Evolutionary conservation across 768 basidiomycete species (phyloP).

Genomic region (Rhodotorula sphaerocarpa): DNA sequence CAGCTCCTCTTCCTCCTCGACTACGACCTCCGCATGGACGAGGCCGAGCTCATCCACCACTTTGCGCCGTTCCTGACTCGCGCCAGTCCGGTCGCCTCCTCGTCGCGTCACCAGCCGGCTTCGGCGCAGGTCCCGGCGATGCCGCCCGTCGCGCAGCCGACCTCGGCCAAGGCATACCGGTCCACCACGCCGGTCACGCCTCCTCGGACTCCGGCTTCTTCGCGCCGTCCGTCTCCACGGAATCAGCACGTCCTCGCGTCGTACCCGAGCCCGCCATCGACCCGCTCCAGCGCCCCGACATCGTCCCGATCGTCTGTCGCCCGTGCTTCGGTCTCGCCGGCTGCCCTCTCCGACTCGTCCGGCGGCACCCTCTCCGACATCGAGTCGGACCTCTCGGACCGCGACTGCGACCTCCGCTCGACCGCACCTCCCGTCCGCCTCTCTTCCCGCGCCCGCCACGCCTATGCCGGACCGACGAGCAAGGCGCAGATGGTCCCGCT

Average conservation of each 20-base stretch:
- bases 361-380: slow-evolving; percentile 30
- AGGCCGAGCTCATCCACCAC: slow-evolving; percentile 59
- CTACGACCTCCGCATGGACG: slow-evolving; percentile 83
- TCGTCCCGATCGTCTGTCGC: background rate
- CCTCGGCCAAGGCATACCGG: too few species aligned
- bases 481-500: background rate
- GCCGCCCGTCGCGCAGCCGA: slow-evolving; percentile 1
- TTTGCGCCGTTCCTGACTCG: slow-evolving; percentile 53
- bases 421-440: background rate
- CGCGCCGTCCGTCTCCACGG: slow-evolving; percentile 15
- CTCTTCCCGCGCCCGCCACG: background rate
- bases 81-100: slow-evolving; percentile 20
- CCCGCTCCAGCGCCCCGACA: too few species aligned
- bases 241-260: too few species aligned
- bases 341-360: slow-evolving; percentile 14
- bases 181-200: slow-evolving; percentile 3
- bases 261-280: too few species aligned
- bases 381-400: slow-evolving; percentile 14
- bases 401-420: slow-evolving; percentile 5
- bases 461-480: background rate
- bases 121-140: background rate
- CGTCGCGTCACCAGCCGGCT: slow-evolving; percentile 11
- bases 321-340: background rate
- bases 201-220: slow-evolving; percentile 31
- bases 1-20: slow-evolving; percentile 87